Evolutionary conservation across 208 protist genomes (phyloP), one percentile per base, ranked within the genome.

Genomic region (Wallacemonas sp.): DNA sequence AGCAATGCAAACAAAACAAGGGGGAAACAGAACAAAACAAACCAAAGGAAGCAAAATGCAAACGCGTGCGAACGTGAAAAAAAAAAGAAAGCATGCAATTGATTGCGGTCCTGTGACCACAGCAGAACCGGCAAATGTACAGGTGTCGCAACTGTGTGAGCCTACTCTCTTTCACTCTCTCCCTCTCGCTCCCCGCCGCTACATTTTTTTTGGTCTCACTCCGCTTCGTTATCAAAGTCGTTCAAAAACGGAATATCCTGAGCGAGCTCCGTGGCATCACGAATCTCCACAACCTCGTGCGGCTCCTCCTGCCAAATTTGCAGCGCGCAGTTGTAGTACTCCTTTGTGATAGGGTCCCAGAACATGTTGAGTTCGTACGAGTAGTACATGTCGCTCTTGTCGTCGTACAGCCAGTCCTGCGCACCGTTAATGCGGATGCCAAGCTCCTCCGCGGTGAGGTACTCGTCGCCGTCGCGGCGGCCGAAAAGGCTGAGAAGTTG

Each of bases 301-400:
- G 76, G 76, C n/a, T 67, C 73, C 38, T 82, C 78, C 71, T 89
- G 88, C 88, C 88, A 95, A 12, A 69, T 76, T 24, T 73, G 65
- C 49, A 95, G 61, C 5, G 56, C 69, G 23, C 81, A 77, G 62
- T 82, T 88, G 68, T 84, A 95, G 69, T 95, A 95, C 68, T 83
- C 75, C 12, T 43, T 43, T 33, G 78, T 88, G 30, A 89, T 64
- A 16, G 88, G 88, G 44, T 95, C 88, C 79, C 81, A 95, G 71
- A 95, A 95, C 74, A 80, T 81, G 65, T 92, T 76, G 0, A 79
- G 58, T 12, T 76, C 54, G 49, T 91, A 92, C 26, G 76, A 84
- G 66, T 92, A 95, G 61, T 88, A 95, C 72, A 92, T 82, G 64
- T 95, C 88, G 68, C 81, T 92, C 32, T 66, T 72, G 46, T 88